Evolutionary conservation across 306 rosid species (phyloP).

Genomic region (Betula pendula): DNA sequence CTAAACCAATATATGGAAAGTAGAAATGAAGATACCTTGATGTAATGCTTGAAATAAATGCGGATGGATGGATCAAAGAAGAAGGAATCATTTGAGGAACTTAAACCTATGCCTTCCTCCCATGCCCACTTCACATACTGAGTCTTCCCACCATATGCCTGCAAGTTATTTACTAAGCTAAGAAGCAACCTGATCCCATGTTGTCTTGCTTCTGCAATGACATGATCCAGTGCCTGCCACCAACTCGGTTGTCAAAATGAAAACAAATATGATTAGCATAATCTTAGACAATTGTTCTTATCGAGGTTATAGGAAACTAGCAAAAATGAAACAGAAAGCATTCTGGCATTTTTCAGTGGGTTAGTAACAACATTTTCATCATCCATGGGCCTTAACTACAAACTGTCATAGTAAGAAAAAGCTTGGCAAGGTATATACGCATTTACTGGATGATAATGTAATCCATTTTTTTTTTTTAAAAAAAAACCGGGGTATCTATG

Average conservation of each 20-base stretch:
- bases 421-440: not conserved
- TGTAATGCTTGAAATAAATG: slow-evolving; percentile 73
- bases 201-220: slow-evolving; percentile 82
- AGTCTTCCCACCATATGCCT: slow-evolving; percentile 94
- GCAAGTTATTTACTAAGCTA: slow-evolving; percentile 87
- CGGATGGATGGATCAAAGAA: slow-evolving; percentile 91
- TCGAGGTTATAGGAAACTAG: not conserved
- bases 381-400: not conserved
- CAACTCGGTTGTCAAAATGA: slow-evolving; percentile 24
- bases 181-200: slow-evolving; percentile 85
- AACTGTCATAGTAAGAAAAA: not conserved
- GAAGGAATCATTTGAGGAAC: slow-evolving; percentile 95
- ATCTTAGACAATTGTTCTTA: slow-evolving; percentile 4
- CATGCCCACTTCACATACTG: slow-evolving; percentile 98
- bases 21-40: slow-evolving; percentile 54
- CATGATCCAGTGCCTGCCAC: slow-evolving; percentile 88
- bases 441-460: not conserved
- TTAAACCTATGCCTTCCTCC: slow-evolving; percentile 91
- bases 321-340: not conserved
- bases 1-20: not conserved
- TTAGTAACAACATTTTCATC: not conserved
- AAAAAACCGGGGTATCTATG: too few species aligned
- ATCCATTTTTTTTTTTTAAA: too few species aligned
- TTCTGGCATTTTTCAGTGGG: not conserved
- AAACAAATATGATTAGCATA: slow-evolving; percentile 14